phyloP scores from a whole-genome alignment of 2,329 filamentous ascomycete species.

The Aspergillus tanneri region DNA sequence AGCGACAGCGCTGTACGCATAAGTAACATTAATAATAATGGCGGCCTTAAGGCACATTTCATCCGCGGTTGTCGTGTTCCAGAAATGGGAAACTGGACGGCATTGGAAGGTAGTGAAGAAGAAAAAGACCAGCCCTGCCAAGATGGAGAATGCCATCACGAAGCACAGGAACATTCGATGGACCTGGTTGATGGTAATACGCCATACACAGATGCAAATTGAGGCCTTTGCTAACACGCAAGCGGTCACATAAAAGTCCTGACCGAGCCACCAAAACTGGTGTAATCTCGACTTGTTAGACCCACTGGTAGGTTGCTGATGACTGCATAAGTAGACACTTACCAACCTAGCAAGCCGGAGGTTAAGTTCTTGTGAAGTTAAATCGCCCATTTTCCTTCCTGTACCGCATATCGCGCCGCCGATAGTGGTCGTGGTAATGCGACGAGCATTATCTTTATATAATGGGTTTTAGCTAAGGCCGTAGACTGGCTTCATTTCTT shows the following conservation, averaged over 20 bases:
- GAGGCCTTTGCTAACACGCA: constrained; percentile 52
- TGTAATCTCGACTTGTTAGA: not conserved
- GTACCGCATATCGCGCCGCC: constrained; percentile 32
- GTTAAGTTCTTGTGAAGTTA: constrained; percentile 18
- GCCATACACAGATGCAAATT: constrained; percentile 54
- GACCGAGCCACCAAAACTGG: constrained; percentile 53
- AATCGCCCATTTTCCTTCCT: constrained; percentile 20
- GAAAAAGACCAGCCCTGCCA: constrained; percentile 51
- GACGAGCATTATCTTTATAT: too few relatives aligned
- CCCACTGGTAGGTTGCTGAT: not conserved
- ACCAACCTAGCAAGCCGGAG: too few relatives aligned
- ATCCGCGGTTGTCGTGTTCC: constrained; percentile 36
- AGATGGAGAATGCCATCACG: constrained; percentile 45
- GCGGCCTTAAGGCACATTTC: constrained; percentile 45
- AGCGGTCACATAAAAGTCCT: constrained; percentile 51
- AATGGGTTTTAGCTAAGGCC: too few relatives aligned
- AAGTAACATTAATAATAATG: constrained; percentile 36
- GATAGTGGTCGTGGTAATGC: too few relatives aligned
- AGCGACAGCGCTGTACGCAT: constrained; percentile 35
- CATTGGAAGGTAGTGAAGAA: constrained; percentile 58
- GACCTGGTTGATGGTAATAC: constrained; percentile 47
- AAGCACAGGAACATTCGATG: constrained; percentile 50
- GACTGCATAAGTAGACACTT: too few relatives aligned
- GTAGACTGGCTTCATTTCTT: too few relatives aligned
- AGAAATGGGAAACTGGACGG: constrained; percentile 51